phyloP scores from a whole-genome alignment of 2,329 filamentous ascomycete species.

The Triangularia verruculosa region DNA sequence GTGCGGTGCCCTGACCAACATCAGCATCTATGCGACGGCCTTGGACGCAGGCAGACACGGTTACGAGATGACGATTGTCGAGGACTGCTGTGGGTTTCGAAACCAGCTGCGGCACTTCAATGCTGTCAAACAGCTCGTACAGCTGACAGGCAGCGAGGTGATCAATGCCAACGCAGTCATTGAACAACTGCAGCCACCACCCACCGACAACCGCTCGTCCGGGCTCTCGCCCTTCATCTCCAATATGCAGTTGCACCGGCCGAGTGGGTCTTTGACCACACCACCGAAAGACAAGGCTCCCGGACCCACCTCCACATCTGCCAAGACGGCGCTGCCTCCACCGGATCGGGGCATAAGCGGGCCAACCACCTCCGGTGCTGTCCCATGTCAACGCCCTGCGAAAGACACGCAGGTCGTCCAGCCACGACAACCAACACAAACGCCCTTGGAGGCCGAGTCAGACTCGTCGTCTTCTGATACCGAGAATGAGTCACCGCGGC shows the following conservation, averaged over 20 bases:
- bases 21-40: slow-evolving; percentile 87
- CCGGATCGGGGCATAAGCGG: slow-evolving; percentile 8
- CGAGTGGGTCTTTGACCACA: slow-evolving; percentile 28
- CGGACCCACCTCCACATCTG: slow-evolving; percentile 24
- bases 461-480: slow-evolving; percentile 11
- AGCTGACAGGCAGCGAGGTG: slow-evolving; percentile 70
- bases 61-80: slow-evolving; percentile 78
- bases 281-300: slow-evolving; percentile 20
- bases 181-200: slow-evolving; percentile 29
- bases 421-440: not conserved
- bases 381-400: slow-evolving; percentile 12
- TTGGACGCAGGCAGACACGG: slow-evolving; percentile 87
- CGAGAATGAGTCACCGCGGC: slow-evolving; percentile 18
- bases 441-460: slow-evolving; percentile 19
- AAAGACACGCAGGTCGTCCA: not conserved
- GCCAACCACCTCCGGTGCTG: slow-evolving; percentile 6
- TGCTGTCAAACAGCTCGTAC: slow-evolving; percentile 67
- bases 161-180: slow-evolving; percentile 60
- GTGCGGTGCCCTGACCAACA: slow-evolving; percentile 80
- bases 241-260: slow-evolving; percentile 34
- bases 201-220: slow-evolving; percentile 13
- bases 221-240: slow-evolving; percentile 34
- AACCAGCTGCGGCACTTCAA: slow-evolving; percentile 64
- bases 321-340: slow-evolving; percentile 14
- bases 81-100: slow-evolving; percentile 85